These are phyloP conservation scores for Thalassiosira ordinaria DNA, from an alignment of 352 stramenopile genomes.

Conservation along the genomic window DNA sequence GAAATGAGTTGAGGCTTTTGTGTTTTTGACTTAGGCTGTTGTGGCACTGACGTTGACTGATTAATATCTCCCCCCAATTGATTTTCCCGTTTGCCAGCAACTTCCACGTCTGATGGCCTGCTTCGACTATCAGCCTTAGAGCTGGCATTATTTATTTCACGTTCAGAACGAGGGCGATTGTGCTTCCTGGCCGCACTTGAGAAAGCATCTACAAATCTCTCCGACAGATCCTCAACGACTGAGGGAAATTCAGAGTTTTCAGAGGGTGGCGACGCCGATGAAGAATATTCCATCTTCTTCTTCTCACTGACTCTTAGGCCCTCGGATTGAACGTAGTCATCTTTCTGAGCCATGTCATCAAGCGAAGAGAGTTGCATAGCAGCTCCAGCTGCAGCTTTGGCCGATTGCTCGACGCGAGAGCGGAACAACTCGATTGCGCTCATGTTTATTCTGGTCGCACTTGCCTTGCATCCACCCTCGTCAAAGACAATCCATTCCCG, in stretches of 20 bases:
- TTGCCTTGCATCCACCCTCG: no score
- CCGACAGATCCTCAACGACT: slow-evolving; percentile 33
- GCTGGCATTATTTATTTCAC: slow-evolving; percentile 13
- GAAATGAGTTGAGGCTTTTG: slow-evolving; percentile 17
- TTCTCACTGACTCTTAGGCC: slow-evolving; percentile 37
- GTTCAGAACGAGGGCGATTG: neutral
- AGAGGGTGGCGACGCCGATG: slow-evolving; percentile 18
- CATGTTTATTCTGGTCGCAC: no score
- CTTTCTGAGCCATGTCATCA: slow-evolving; percentile 53
- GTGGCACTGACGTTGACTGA: neutral
- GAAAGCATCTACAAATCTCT: slow-evolving; percentile 34
- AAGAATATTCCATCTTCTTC: slow-evolving; percentile 18
- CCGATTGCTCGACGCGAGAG: slow-evolving; percentile 41
- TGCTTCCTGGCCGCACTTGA: slow-evolving; percentile 27
- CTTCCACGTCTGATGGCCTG: neutral
- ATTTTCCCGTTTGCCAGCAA: neutral
- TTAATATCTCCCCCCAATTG: neutral
- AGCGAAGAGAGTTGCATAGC: slow-evolving; percentile 48
- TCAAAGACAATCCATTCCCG: no score
- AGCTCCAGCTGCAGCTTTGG: slow-evolving; percentile 31
- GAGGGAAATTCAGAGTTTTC: slow-evolving; percentile 11
- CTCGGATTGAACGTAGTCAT: slow-evolving; percentile 48
- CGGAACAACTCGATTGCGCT: slow-evolving; percentile 31
- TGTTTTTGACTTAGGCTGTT: neutral
- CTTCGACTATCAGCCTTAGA: neutral